phyloP scores from a whole-genome alignment of 1,139 yeast species.

The Candida tropicalis region DNA sequence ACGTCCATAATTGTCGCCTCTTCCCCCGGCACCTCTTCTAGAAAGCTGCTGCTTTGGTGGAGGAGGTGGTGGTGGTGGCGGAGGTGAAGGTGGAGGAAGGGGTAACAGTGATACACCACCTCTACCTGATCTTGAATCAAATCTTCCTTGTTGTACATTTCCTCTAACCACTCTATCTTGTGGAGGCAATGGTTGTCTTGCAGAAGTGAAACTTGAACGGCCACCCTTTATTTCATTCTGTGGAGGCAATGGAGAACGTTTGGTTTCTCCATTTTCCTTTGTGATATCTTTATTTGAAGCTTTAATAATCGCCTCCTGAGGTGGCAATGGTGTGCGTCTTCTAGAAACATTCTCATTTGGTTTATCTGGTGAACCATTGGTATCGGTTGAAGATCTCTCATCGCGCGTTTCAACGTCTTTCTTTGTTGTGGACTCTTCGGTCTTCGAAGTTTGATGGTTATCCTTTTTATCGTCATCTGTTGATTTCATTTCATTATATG shows the following conservation, averaged over 20 bases:
- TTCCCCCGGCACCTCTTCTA: conserved; percentile 2
- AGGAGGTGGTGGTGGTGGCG: conserved; percentile 9
- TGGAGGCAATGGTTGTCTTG: conserved; percentile 10
- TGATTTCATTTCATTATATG: neutral
- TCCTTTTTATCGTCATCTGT: neutral
- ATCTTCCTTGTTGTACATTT: neutral
- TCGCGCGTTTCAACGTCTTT: no score
- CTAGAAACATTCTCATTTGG: neutral
- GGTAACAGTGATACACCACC: conserved; percentile 3
- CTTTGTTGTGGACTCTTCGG: no score
- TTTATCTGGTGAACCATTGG: neutral
- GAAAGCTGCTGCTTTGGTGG: neutral
- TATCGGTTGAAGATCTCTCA: no score
- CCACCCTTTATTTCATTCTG: conserved; percentile 3
- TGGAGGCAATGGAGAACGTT: conserved; percentile 13
- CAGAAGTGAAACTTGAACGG: neutral
- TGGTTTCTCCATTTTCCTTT: conserved; percentile 6
- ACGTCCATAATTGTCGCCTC: conserved; percentile 5
- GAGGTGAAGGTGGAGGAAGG: conserved; percentile 10
- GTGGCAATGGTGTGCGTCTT: conserved; percentile 5
- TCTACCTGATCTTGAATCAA: conserved; percentile 2
- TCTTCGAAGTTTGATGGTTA: neutral
- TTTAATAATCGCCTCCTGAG: neutral
- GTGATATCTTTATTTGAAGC: neutral
- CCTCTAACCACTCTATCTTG: conserved; percentile 3